Evolutionary conservation across 1,284 basidiomycete genomes (phyloP), one percentile per base, ranked within the genome.

Genomic region (Ceratobasidium sp.): DNA sequence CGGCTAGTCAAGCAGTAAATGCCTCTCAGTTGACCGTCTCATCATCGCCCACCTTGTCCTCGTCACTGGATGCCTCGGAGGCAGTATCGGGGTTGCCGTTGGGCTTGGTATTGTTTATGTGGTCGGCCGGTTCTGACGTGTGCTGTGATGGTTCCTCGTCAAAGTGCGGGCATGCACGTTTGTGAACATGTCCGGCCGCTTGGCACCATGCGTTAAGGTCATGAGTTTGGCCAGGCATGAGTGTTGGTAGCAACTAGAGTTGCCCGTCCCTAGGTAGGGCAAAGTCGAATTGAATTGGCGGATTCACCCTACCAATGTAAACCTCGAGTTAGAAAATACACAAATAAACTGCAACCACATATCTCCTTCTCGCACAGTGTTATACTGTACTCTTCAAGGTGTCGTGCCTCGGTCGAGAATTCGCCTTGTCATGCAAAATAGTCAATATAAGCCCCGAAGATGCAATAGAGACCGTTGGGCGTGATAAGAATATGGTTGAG

Each of bases 201-300:
- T 30, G 27, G 46, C 77, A 78, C 52, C 20, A 35, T 23, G 71
- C 55, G 20, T 69, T 35, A 46, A 81, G 65, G 46, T 79, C 75
- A 83, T 41, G 0, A 75, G 77, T 48, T 81, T 79, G 0, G 81
- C 82, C 6, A 83, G 77, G 18, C 68, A 77, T 10, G 79, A 73
- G 14, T 82, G 77, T 1, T 75, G 76, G 35, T 82, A 78, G 7
- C 74, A 64, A 5, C 80, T 79, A 20, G 52, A 12, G 67, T 69
- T 69, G 20, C 44, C 18, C 5, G 44, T 35, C 16, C 46, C 46
- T 23, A 18, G 46, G 18, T 38, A 30, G 3, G 46, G 44, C 10
- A 66, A 46, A 66, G 38, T 46, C 23, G 27, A 30, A 30, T 12
- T 6, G 50, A 20, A 27, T 66, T 66, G 5, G 50, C 65, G 10